Percentiles rank a stretch among this genome's conserved stretches.
Conservation (phyloP, 805 yeast species). For the Saturnispora gosingensis region DNA sequence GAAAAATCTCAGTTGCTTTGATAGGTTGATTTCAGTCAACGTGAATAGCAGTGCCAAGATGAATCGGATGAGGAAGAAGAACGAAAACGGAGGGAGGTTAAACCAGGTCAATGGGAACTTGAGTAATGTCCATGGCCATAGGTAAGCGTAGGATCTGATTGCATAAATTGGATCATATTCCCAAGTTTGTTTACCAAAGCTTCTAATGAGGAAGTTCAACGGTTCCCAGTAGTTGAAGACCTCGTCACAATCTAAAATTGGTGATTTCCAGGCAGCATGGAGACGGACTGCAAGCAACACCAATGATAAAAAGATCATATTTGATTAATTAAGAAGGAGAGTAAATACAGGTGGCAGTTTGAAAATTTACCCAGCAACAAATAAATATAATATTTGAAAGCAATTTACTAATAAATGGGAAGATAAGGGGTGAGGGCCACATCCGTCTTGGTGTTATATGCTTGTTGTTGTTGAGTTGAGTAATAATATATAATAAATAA, state of each 20-base stretch:
- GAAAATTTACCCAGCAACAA: not conserved
- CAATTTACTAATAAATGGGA: not conserved
- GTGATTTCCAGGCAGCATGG: constrained; percentile 39
- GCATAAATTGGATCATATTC: constrained; percentile 88
- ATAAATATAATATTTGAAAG: not conserved
- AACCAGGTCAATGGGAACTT: constrained; percentile 18
- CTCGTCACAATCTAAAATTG: constrained; percentile 90
- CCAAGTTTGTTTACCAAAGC: constrained; percentile 93
- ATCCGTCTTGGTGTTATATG: not conserved
- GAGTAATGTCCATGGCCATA: constrained; percentile 37
- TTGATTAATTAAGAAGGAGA: not conserved
- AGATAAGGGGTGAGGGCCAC: not conserved
- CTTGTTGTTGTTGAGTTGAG: not conserved
- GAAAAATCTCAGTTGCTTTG: constrained; percentile 31
- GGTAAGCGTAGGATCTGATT: constrained; percentile 76
- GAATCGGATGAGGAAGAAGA: constrained; percentile 48
- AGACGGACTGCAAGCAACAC: constrained; percentile 10
- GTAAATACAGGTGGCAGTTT: not conserved
- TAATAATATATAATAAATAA: not conserved
- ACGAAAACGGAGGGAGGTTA: constrained; percentile 15
- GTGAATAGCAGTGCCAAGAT: constrained; percentile 33
- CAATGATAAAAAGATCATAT: not conserved
- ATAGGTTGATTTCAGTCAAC: constrained; percentile 46
- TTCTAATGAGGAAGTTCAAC: constrained; percentile 62
- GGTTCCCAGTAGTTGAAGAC: constrained; percentile 94